Conservation (phyloP, 1,284 basidiomycete genomes). For the Fomitopsis palustris region DNA sequence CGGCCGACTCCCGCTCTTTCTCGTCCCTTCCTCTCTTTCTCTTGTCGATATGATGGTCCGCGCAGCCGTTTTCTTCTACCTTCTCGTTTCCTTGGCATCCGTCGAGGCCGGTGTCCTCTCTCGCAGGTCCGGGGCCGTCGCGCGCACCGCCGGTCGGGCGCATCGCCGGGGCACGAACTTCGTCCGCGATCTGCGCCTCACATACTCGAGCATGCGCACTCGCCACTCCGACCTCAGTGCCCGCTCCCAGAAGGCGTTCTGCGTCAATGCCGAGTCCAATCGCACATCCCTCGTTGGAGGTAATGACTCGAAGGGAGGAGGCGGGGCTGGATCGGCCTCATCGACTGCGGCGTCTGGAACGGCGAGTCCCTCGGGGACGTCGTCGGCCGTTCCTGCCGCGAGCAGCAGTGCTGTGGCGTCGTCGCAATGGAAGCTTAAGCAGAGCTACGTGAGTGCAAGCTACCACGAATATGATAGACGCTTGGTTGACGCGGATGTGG, state of each 20-base stretch:
- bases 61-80: slow-evolving; percentile 27
- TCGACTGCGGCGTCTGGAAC: background rate
- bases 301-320: background rate
- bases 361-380: background rate
- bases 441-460: slow-evolving; percentile 23
- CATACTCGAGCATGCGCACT: slow-evolving; percentile 42
- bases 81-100: slow-evolving; percentile 31
- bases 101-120: slow-evolving; percentile 35
- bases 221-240: slow-evolving; percentile 9
- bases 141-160: slow-evolving; percentile 23
- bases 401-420: slow-evolving; percentile 9
- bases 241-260: slow-evolving; percentile 16
- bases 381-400: slow-evolving; percentile 4
- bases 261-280: slow-evolving; percentile 20
- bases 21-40: slow-evolving; percentile 8
- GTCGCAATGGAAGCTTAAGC: slow-evolving; percentile 27
- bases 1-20: slow-evolving; percentile 3
- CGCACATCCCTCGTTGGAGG: background rate
- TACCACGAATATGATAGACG: slow-evolving; percentile 11
- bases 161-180: slow-evolving; percentile 50
- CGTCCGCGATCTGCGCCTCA: slow-evolving; percentile 61
- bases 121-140: slow-evolving; percentile 31
- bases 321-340: slow-evolving; percentile 5
- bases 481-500: background rate
- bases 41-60: slow-evolving; percentile 14